A percentile compares a stretch with the other conserved stretches of the same genome.
phyloP scores from a whole-genome alignment of 345 rosid species.

The Citrus australasica region DNA sequence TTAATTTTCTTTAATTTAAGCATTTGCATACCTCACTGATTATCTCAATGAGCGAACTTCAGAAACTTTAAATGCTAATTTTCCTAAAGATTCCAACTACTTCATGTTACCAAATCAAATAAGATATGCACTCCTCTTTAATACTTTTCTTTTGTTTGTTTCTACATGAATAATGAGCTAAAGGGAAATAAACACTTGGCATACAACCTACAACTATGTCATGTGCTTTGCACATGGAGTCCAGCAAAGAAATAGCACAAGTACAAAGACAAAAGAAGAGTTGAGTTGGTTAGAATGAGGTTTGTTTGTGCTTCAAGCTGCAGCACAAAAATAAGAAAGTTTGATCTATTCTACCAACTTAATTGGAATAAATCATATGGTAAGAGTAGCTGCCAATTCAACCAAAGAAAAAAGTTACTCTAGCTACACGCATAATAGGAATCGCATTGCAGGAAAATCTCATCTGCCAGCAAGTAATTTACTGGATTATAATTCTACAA shows the following conservation, averaged over 20 bases:
- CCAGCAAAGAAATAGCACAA: background rate
- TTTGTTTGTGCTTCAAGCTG: background rate
- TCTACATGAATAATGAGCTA: background rate
- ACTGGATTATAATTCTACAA: background rate
- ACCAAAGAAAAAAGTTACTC: background rate
- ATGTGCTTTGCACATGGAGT: constrained; percentile 13
- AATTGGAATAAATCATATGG: background rate
- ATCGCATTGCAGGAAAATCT: background rate
- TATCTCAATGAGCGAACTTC: background rate
- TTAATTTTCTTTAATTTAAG: background rate
- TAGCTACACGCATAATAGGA: background rate
- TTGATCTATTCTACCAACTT: background rate
- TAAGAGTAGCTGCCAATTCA: background rate
- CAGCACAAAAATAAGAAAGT: background rate
- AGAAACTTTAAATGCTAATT: background rate
- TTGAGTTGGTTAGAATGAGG: background rate
- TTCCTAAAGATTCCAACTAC: background rate
- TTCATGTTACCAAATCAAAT: background rate
- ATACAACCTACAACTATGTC: background rate
- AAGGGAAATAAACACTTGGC: background rate
- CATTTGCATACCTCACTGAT: background rate
- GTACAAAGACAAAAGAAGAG: background rate
- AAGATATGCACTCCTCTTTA: background rate
- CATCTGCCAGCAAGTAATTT: background rate
- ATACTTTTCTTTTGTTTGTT: background rate